These are phyloP conservation scores for Pichia kluyveri DNA, from an alignment of 805 yeast species.

Conservation along the genomic window DNA sequence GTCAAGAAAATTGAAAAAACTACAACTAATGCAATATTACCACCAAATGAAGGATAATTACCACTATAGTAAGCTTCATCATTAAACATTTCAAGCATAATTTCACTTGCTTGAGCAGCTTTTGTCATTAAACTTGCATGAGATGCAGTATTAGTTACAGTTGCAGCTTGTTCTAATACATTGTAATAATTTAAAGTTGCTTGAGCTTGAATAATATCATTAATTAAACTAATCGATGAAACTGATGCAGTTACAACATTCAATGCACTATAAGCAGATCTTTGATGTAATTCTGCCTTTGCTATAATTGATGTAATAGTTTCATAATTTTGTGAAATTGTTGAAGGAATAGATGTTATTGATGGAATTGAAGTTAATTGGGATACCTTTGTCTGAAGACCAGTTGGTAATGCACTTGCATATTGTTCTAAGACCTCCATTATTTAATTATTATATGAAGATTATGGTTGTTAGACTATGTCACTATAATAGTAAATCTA, in stretches of 20 bases:
- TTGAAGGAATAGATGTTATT: slow-evolving; percentile 6
- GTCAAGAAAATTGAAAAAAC: slow-evolving; percentile 42
- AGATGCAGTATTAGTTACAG: slow-evolving; percentile 15
- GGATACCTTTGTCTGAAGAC: not conserved
- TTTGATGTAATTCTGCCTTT: slow-evolving; percentile 2
- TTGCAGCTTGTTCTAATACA: slow-evolving; percentile 16
- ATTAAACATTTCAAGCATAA: slow-evolving; percentile 11
- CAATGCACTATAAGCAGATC: slow-evolving; percentile 2
- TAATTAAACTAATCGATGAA: slow-evolving; percentile 1
- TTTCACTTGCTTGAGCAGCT: slow-evolving; percentile 18
- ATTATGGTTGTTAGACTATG: no score
- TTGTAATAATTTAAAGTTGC: slow-evolving; percentile 19
- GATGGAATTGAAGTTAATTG: slow-evolving; percentile 3
- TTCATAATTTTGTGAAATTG: slow-evolving; percentile 8
- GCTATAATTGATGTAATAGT: slow-evolving; percentile 11
- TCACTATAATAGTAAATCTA: no score
- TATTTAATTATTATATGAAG: no score
- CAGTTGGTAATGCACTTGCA: not conserved
- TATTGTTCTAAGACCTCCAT: not conserved
- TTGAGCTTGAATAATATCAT: slow-evolving; percentile 12
- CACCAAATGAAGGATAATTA: slow-evolving; percentile 42
- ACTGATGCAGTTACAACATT: slow-evolving; percentile 2
- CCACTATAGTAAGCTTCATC: slow-evolving; percentile 27
- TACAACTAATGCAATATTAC: slow-evolving; percentile 48
- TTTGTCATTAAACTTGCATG: slow-evolving; percentile 11